Percentiles rank a stretch among this genome's conserved stretches.
Evolutionary conservation across 2,329 filamentous ascomycete species (phyloP).

Genomic region (Cyphellophora attinorum): DNA sequence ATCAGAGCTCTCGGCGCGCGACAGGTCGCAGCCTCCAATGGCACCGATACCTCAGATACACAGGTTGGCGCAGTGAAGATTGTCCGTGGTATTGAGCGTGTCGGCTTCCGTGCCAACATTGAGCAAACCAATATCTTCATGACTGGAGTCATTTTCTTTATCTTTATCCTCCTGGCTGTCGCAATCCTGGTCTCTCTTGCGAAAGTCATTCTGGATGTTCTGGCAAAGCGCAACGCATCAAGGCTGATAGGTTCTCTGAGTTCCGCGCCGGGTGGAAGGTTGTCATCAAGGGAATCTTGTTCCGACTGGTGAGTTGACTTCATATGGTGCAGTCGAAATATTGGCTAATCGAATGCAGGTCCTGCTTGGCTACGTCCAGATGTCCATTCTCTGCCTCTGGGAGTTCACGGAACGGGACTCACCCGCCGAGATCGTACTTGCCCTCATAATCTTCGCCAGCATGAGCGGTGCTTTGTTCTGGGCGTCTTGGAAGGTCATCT

Average conservation of each 20-base stretch:
- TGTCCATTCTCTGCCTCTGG: constrained; percentile 85
- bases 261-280: constrained; percentile 93
- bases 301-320: constrained; percentile 60
- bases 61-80: constrained; percentile 37
- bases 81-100: constrained; percentile 77
- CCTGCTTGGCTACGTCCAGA: constrained; percentile 84
- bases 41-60: constrained; percentile 30
- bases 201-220: constrained; percentile 71
- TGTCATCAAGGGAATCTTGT: constrained; percentile 86
- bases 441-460: constrained; percentile 78
- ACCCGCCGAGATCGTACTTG: constrained; percentile 72
- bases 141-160: constrained; percentile 82
- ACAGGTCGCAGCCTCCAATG: constrained; percentile 28
- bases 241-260: constrained; percentile 76
- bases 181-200: constrained; percentile 64
- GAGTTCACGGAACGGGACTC: constrained; percentile 84
- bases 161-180: constrained; percentile 69
- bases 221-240: constrained; percentile 68
- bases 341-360: constrained; percentile 33
- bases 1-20: constrained; percentile 41
- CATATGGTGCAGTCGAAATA: too few species aligned
- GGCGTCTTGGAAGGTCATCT: constrained; percentile 83
- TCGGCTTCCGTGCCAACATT: constrained; percentile 75
- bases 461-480: constrained; percentile 69
- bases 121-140: constrained; percentile 90